These are phyloP conservation scores for Agaricus blazei DNA, from an alignment of 768 basidiomycete species.

Conservation along the genomic window DNA sequence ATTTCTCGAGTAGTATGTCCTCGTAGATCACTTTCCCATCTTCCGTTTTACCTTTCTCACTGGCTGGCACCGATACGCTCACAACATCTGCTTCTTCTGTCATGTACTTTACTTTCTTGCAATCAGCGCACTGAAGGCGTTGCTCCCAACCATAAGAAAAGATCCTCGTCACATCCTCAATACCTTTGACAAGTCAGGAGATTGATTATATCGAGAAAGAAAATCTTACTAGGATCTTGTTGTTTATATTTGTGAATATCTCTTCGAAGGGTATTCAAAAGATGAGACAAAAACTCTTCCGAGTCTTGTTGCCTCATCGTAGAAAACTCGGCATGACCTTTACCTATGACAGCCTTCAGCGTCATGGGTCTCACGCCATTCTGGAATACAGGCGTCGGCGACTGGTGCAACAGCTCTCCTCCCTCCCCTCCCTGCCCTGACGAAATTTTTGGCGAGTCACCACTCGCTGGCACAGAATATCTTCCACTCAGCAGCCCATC, in stretches of 20 bases:
- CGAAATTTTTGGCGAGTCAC: neutral
- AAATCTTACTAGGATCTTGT: slow-evolving; percentile 23
- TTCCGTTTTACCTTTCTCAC: slow-evolving; percentile 45
- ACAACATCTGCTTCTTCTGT: slow-evolving; percentile 71
- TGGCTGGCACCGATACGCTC: slow-evolving; percentile 76
- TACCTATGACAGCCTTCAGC: slow-evolving; percentile 89
- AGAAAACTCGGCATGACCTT: slow-evolving; percentile 88
- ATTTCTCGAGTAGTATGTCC: slow-evolving; percentile 54
- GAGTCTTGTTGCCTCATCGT: slow-evolving; percentile 98
- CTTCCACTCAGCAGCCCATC: slow-evolving; percentile 92
- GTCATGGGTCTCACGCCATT: slow-evolving; percentile 75
- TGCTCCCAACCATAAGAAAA: slow-evolving; percentile 88
- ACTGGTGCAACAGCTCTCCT: slow-evolving; percentile 18
- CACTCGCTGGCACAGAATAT: slow-evolving; percentile 63
- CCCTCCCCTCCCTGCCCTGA: neutral
- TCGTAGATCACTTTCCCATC: slow-evolving; percentile 63
- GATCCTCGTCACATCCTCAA: slow-evolving; percentile 61
- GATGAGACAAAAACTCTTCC: slow-evolving; percentile 87
- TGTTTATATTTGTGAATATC: slow-evolving; percentile 50
- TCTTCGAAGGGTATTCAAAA: slow-evolving; percentile 69
- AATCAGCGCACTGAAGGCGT: slow-evolving; percentile 74
- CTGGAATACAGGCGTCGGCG: slow-evolving; percentile 62
- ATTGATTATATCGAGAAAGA: neutral
- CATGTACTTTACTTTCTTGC: slow-evolving; percentile 78
- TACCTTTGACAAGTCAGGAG: neutral